phyloP scores from a whole-genome alignment of 2,329 filamentous ascomycete genomes.

The Bertia moriformis region DNA sequence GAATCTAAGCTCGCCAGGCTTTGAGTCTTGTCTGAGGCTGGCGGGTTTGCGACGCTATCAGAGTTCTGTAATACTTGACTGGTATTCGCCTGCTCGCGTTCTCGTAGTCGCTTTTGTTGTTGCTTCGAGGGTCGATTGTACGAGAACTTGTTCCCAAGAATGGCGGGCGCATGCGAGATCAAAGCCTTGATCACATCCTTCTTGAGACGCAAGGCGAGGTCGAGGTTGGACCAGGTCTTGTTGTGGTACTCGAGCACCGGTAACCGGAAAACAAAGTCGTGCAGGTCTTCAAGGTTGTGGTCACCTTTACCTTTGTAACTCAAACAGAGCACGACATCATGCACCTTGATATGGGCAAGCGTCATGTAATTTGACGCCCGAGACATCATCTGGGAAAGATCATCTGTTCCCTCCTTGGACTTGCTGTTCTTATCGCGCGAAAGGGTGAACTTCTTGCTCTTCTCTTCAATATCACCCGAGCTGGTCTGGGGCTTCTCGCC shows the following conservation, averaged over 20 bases:
- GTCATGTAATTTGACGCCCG: constrained; percentile 97
- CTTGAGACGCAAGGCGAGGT: constrained; percentile 82
- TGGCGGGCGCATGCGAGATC: constrained; percentile 87
- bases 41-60: constrained; percentile 11
- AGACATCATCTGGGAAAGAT: constrained; percentile 90
- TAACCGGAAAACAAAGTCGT: constrained; percentile 92
- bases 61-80: constrained; percentile 39
- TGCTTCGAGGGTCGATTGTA: constrained; percentile 71
- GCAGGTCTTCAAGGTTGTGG: constrained; percentile 89
- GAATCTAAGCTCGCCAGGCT: constrained; percentile 3
- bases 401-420: constrained; percentile 53
- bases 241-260: constrained; percentile 91
- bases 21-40: constrained; percentile 2
- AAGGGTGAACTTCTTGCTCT: constrained; percentile 34
- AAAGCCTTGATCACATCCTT: constrained; percentile 87
- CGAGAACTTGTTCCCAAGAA: constrained; percentile 93
- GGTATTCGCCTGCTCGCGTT: constrained; percentile 74
- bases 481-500: too few species aligned
- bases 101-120: constrained; percentile 63
- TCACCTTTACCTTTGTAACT: constrained; percentile 94
- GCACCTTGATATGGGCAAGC: constrained; percentile 84
- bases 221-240: constrained; percentile 97
- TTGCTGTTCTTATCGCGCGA: constrained; percentile 31
- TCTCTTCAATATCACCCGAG: constrained; percentile 20
- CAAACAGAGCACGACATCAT: constrained; percentile 84